Evolutionary conservation across 2,329 filamentous ascomycete genomes (phyloP).

Genomic region (Fusarium sp.): DNA sequence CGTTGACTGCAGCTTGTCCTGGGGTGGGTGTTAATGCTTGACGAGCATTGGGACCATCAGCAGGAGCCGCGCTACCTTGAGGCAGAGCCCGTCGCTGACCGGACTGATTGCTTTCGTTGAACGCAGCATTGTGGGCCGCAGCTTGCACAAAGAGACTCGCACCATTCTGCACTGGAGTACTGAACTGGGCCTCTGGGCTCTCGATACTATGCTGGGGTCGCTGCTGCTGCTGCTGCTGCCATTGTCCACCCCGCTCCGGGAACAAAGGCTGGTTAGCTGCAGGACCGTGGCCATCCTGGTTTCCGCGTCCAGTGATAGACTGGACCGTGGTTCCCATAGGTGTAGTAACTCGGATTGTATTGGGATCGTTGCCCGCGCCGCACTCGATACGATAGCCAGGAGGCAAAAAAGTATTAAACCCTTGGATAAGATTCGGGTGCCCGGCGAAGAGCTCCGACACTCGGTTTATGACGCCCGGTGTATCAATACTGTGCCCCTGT

Average conservation of each 20-base stretch:
- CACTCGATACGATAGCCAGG: conserved; percentile 98
- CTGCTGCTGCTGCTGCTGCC: conserved; percentile 58
- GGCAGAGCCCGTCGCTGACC: conserved; percentile 49
- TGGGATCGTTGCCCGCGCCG: conserved; percentile 91
- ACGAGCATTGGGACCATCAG: conserved; percentile 59
- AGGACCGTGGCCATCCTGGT: conserved; percentile 57
- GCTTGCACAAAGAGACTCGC: conserved; percentile 60
- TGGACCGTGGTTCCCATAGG: conserved; percentile 97
- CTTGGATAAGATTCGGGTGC: conserved; percentile 94
- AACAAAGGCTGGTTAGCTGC: conserved; percentile 58
- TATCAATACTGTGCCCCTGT: conserved; percentile 77
- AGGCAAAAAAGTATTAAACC: conserved; percentile 97
- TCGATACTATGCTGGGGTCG: conserved; percentile 68
- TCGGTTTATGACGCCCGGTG: conserved; percentile 94
- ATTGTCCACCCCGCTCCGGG: conserved; percentile 61
- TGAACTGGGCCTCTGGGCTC: conserved; percentile 72
- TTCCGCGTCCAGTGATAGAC: conserved; percentile 73
- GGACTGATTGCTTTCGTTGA: conserved; percentile 48
- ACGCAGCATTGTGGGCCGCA: conserved; percentile 51
- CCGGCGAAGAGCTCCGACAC: conserved; percentile 96
- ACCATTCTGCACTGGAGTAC: conserved; percentile 64
- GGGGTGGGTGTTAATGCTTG: conserved; percentile 71
- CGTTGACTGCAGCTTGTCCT: conserved; percentile 70
- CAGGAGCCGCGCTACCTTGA: conserved; percentile 48
- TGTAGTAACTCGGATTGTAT: conserved; percentile 95